Evolutionary conservation across 257 asterid genomes (phyloP).

Genomic region (Solanum raphanifolium): DNA sequence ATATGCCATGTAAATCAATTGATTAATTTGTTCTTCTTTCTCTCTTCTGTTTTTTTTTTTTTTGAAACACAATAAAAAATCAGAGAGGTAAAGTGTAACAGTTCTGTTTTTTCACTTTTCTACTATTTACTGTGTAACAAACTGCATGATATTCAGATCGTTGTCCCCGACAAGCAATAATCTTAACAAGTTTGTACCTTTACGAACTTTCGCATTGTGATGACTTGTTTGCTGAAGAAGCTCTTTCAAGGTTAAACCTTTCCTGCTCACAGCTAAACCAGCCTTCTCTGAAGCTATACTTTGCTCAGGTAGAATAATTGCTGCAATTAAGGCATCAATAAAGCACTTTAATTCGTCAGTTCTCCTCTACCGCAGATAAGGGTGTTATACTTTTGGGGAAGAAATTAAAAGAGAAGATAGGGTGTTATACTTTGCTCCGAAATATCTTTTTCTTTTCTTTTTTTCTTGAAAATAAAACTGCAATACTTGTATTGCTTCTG

Average conservation of each 20-base stretch:
- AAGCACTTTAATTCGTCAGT: neutral
- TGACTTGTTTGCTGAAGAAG: conserved; percentile 92
- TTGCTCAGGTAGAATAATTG: conserved; percentile 89
- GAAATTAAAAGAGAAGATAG: neutral
- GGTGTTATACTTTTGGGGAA: neutral
- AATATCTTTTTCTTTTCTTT: neutral
- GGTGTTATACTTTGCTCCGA: neutral
- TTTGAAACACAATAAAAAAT: neutral
- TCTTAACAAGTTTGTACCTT: conserved; percentile 27
- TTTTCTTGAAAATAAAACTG: neutral
- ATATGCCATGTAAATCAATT: neutral
- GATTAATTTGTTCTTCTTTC: neutral
- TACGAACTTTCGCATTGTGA: conserved; percentile 84
- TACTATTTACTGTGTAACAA: neutral
- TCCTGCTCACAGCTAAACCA: conserved; percentile 75
- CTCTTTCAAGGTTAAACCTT: conserved; percentile 89
- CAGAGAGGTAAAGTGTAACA: neutral
- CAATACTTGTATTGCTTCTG: neutral
- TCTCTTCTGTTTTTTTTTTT: neutral
- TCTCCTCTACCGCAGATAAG: neutral
- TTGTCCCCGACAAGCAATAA: neutral
- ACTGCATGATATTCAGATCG: neutral
- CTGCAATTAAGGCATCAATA: conserved; percentile 9
- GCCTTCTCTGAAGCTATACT: conserved; percentile 70
- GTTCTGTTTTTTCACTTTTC: neutral